phyloP scores from a whole-genome alignment of 2,329 filamentous ascomycete genomes.

The Phialemoniopsis sp. region DNA sequence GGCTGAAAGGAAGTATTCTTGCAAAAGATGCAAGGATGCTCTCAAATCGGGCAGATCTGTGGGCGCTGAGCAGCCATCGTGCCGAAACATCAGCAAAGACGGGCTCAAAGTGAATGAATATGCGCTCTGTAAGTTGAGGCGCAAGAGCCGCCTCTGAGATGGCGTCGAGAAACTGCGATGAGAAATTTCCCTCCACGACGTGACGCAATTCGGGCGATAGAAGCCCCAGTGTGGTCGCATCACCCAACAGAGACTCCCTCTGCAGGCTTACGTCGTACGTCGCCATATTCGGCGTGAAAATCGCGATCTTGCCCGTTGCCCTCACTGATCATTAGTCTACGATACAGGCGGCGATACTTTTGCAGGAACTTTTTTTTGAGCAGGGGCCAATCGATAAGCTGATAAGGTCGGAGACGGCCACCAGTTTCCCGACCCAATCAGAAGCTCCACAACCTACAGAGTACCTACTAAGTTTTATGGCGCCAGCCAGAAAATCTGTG shows the following conservation, averaged over 20 bases:
- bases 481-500: slow-evolving; percentile 14
- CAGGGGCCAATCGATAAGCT: too few relatives aligned
- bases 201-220: slow-evolving; percentile 68
- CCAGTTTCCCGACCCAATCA: slow-evolving; percentile 1
- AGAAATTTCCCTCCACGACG: slow-evolving; percentile 55
- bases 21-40: slow-evolving; percentile 68
- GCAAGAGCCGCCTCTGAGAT: slow-evolving; percentile 67
- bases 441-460: background rate
- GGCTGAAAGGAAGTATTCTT: slow-evolving; percentile 75
- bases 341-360: background rate
- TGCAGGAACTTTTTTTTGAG: slow-evolving; percentile 18
- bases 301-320: slow-evolving; percentile 6
- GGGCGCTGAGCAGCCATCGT: slow-evolving; percentile 61
- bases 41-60: slow-evolving; percentile 29
- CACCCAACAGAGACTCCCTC: slow-evolving; percentile 51
- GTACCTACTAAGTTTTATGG: too few relatives aligned
- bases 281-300: slow-evolving; percentile 41
- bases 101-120: slow-evolving; percentile 72
- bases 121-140: slow-evolving; percentile 62
- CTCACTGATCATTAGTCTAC: slow-evolving; percentile 4
- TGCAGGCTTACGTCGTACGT: slow-evolving; percentile 50
- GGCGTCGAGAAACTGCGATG: slow-evolving; percentile 60
- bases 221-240: slow-evolving; percentile 49
- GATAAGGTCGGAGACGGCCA: background rate
- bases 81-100: slow-evolving; percentile 80